phyloP scores from a whole-genome alignment of 805 yeast species.

The Yarrowia osloensis region DNA sequence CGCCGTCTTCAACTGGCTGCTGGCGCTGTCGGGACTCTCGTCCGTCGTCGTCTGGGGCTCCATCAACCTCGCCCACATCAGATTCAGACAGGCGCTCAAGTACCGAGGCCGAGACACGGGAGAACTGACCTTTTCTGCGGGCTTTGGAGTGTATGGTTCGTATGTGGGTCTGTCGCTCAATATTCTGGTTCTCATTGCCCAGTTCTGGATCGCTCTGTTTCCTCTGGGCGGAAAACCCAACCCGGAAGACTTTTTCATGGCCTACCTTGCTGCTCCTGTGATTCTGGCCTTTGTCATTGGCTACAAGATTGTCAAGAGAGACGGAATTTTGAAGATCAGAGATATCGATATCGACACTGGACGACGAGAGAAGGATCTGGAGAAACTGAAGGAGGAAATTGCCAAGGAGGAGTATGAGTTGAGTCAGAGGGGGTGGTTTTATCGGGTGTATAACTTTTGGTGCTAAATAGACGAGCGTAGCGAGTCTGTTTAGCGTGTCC shows the following conservation, averaged over 20 bases:
- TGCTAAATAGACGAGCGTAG: background rate
- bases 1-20: conserved; percentile 12
- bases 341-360: conserved; percentile 8
- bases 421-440: background rate
- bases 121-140: background rate
- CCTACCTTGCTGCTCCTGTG: conserved; percentile 8
- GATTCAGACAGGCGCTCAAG: conserved; percentile 12
- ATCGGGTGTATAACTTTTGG: conserved; percentile 12
- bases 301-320: conserved; percentile 1
- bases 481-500: no score
- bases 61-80: background rate
- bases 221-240: background rate
- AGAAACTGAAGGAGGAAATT: conserved; percentile 2
- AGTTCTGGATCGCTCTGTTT: conserved; percentile 9
- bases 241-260: background rate
- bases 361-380: background rate
- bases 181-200: background rate
- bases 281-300: background rate
- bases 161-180: background rate
- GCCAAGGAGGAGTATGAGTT: background rate
- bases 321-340: background rate
- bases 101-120: background rate
- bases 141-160: conserved; percentile 1
- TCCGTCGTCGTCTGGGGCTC: conserved; percentile 1
- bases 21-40: background rate